Conservation (phyloP, 805 yeast species). For the Saccharomycopsis schoenii region DNA sequence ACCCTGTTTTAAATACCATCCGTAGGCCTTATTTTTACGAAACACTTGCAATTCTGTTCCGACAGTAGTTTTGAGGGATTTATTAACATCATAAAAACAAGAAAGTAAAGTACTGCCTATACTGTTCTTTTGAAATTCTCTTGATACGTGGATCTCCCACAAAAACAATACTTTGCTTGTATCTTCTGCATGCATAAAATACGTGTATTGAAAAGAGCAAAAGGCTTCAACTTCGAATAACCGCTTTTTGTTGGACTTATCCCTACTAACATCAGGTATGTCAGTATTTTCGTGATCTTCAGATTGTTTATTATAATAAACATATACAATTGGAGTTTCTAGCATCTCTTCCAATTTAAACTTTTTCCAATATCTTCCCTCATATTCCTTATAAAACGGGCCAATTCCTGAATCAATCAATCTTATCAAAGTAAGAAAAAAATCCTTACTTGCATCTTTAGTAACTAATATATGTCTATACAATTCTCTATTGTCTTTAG, state of each 20-base stretch:
- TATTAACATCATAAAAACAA: not conserved
- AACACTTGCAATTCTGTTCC: conserved; percentile 8
- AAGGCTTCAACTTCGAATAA: conserved; percentile 1
- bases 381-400: not conserved
- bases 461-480: not conserved
- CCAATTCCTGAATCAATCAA: conserved; percentile 11
- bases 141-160: conserved; percentile 11
- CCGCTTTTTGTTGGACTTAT: not conserved
- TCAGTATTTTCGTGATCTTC: not conserved
- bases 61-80: not conserved
- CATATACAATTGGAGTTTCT: conserved; percentile 3
- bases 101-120: conserved; percentile 4
- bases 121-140: not conserved
- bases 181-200: not conserved
- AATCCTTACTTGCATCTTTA: not conserved
- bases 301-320: not conserved
- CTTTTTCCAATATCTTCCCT: conserved; percentile 11
- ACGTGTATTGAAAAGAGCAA: conserved; percentile 5
- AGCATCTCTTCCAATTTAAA: conserved; percentile 6
- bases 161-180: conserved; percentile 3
- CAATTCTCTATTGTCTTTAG: not conserved
- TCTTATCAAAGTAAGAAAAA: not conserved
- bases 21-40: not conserved
- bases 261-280: no score
- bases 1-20: conserved; percentile 5